Evolutionary conservation across 1,139 yeast genomes (phyloP).

Genomic region (Kurtzmaniella quercitrusa): DNA sequence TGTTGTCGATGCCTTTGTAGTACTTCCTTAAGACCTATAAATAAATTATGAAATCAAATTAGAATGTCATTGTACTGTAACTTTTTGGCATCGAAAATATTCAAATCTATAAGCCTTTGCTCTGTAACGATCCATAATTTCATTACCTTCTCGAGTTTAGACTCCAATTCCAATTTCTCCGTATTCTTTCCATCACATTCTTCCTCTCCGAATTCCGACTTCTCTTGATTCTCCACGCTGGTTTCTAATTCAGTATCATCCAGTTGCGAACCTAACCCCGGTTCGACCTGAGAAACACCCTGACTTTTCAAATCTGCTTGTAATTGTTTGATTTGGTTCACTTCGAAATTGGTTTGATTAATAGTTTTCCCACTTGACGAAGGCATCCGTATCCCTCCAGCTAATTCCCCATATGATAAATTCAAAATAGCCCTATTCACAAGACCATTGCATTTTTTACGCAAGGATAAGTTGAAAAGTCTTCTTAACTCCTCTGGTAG

Average conservation of each 20-base stretch:
- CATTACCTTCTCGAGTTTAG: slow-evolving; percentile 51
- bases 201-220: slow-evolving; percentile 6
- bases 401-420: slow-evolving; percentile 14
- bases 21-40: not conserved
- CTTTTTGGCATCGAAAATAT: slow-evolving; percentile 30
- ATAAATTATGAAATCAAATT: no score
- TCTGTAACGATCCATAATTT: slow-evolving; percentile 63
- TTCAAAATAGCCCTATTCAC: slow-evolving; percentile 50
- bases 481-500: slow-evolving; percentile 51
- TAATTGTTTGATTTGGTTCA: not conserved
- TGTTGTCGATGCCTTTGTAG: slow-evolving; percentile 45
- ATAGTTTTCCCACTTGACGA: not conserved
- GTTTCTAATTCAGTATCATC: slow-evolving; percentile 3
- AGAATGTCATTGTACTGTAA: slow-evolving; percentile 12
- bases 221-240: slow-evolving; percentile 14
- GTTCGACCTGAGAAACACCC: no score
- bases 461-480: slow-evolving; percentile 49
- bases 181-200: slow-evolving; percentile 12
- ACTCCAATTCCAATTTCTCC: slow-evolving; percentile 25
- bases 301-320: not conserved
- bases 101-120: slow-evolving; percentile 40
- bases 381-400: not conserved
- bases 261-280: not conserved
- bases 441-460: slow-evolving; percentile 55
- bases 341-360: not conserved